Base-by-base conservation (phyloP, 306 rosid species). In the Cercis canadensis region DNA sequence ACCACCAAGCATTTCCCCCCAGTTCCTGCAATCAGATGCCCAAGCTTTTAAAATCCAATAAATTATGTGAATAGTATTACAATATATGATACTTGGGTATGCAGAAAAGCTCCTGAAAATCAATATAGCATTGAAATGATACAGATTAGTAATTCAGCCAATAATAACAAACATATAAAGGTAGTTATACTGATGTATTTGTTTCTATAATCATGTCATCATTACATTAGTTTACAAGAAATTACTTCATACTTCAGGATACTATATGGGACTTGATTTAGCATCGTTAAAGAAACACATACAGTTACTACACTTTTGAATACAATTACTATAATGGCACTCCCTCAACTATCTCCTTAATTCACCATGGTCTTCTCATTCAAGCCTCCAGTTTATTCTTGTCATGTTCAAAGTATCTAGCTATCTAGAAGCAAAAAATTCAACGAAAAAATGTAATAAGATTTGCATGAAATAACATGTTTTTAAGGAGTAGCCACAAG, bases 1-100 rank as follows among this genome's bases (percentile, higher is more conserved):
- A 82, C 99, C 99, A 94, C 96, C 92, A 83, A 55, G 88, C 80
- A 67, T 91, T 89, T 49, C 97, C 99, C 62, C 99, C 99, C 62
- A 94, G 85, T 77, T 94, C 99, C 99, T 94, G 96, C 85, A 88
- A 46, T 69, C 80, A 74, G 15, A 77, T 51, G 57, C 6, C 57
- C 43, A 47, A 55, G 40, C 33, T 69, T 70, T 49, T 21, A n/a
- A 41, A 33, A 57, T 71, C 40, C 65, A 69, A 68, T 39, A 51
- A 75, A 33, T 17, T 32, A 54, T 8, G 51, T 37, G 24, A 59
- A 65, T 33, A 62, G 68, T 67, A 55, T 40, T 14, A 37, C 43
- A 37, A 37, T 3, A 8, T 37, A 6, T 37, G 10, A 37, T 5
- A 37, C 43, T 8, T 37, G 9, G 7, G 57, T 51, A 6, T 14